Base-by-base conservation (phyloP, 148 eudicot genomes). In the Rhododendron kiyosumense region DNA sequence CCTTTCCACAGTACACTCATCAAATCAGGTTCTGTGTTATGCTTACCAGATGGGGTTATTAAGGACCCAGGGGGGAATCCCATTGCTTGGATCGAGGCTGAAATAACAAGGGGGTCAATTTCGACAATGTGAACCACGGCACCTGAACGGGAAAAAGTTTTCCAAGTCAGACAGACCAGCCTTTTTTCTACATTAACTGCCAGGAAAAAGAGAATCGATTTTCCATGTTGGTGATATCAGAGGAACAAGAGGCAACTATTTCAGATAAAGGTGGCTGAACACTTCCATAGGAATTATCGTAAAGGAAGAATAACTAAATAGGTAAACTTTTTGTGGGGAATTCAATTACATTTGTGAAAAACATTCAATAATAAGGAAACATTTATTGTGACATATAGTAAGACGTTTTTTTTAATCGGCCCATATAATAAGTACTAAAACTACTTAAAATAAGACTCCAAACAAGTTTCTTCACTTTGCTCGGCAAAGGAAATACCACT, bases 21-120 rank as follows among this genome's bases (percentile, higher is more conserved):
- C 61, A 85, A 81, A 82, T 84, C 81, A 8, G 98, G 88, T 81
- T 77, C 87, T 32, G 92, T 65, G 86, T 32, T 87, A 82, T 89
- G 98, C 83, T 86, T 85, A 63, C 94, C 95, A 13, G 89, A 88
- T 83, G 88, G 90, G 59, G 74, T 84, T 85, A 91, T 92, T 78
- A 94, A 88, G 38, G 98, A 86, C 84, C 82, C 92, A 41, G 95
- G 88, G 4, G 99, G 99, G 87, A 96, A 96, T 9, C 98, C 99
- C 98, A 96, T 96, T 81, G 94, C 97, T 88, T 90, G 83, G 65
- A 87, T 89, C 32, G 99, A 96, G 74, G 99, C 94, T 57, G 96
- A 90, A 69, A 95, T 93, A 43, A 96, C 99, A 80, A 95, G 86
- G 79, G 99, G 99, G 74, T 96, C 99, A 34, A 96, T 95, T 86